phyloP scores from a whole-genome alignment of 1,284 basidiomycete genomes.

The Cutaneotrichosporon sp. region DNA sequence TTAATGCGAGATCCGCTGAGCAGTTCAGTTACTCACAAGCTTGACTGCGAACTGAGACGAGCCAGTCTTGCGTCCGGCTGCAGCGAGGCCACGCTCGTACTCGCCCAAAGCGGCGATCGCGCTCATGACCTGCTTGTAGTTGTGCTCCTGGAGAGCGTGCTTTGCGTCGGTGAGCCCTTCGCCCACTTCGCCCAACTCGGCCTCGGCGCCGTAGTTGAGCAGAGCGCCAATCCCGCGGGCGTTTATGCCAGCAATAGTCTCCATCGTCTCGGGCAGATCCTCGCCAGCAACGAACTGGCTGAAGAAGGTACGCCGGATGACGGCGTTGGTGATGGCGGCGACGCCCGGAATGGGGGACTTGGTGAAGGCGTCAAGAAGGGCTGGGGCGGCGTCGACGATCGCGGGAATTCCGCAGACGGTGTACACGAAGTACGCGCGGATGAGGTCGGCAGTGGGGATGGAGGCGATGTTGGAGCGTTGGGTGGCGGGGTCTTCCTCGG shows the following conservation, averaged over 20 bases:
- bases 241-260: background rate
- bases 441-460: constrained; percentile 44
- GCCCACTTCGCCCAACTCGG: constrained; percentile 1
- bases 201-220: constrained; percentile 6
- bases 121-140: constrained; percentile 58
- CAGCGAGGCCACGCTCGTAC: constrained; percentile 59
- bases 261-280: constrained; percentile 56
- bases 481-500: constrained; percentile 5
- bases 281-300: constrained; percentile 81
- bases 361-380: constrained; percentile 60
- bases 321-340: constrained; percentile 60
- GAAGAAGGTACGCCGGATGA: constrained; percentile 81
- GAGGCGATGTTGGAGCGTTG: constrained; percentile 8
- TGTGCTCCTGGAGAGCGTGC: constrained; percentile 1
- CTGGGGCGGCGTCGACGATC: constrained; percentile 71
- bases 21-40: constrained; percentile 56
- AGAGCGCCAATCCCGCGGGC: background rate
- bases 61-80: constrained; percentile 43
- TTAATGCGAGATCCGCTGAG: background rate
- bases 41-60: constrained; percentile 79
- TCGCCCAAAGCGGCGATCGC: constrained; percentile 71
- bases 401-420: constrained; percentile 69
- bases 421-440: constrained; percentile 74
- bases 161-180: background rate
- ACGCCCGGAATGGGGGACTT: constrained; percentile 60